Conservation (phyloP, 1,139 yeast genomes). For the Yarrowia galli region DNA sequence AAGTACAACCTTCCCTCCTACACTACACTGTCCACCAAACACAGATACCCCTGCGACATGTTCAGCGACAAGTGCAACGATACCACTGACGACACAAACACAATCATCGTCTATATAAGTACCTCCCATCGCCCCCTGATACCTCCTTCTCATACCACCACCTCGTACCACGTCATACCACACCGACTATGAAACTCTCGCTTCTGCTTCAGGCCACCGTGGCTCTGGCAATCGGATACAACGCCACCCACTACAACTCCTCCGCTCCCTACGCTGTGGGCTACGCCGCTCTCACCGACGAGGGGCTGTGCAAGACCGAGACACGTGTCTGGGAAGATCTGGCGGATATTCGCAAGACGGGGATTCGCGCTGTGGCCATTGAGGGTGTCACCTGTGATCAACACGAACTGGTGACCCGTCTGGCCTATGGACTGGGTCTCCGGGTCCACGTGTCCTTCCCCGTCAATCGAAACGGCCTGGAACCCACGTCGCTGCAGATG, state of each 20-base stretch:
- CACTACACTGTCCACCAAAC: background rate
- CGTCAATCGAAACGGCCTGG: background rate
- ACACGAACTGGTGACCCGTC: constrained; percentile 7
- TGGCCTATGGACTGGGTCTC: background rate
- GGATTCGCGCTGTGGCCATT: background rate
- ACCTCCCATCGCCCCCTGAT: background rate
- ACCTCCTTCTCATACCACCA: background rate
- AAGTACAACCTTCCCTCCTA: background rate
- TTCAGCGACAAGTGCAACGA: background rate
- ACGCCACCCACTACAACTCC: background rate
- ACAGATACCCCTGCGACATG: background rate
- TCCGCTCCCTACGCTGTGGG: constrained; percentile 24
- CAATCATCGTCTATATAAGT: background rate
- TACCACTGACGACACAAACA: background rate
- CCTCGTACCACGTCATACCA: background rate
- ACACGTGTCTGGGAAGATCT: constrained; percentile 10
- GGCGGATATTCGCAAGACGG: background rate
- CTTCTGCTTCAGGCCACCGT: background rate
- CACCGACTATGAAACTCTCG: background rate
- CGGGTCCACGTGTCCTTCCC: constrained; percentile 22
- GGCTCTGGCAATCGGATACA: constrained; percentile 9
- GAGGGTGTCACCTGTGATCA: constrained; percentile 21
- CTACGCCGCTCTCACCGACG: constrained; percentile 20
- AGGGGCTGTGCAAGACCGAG: constrained; percentile 13
- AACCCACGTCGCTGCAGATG: constrained; percentile 9